These are phyloP conservation scores for Lathyrus aphaca DNA, from an alignment of 306 rosid genomes.

Conservation along the genomic window DNA sequence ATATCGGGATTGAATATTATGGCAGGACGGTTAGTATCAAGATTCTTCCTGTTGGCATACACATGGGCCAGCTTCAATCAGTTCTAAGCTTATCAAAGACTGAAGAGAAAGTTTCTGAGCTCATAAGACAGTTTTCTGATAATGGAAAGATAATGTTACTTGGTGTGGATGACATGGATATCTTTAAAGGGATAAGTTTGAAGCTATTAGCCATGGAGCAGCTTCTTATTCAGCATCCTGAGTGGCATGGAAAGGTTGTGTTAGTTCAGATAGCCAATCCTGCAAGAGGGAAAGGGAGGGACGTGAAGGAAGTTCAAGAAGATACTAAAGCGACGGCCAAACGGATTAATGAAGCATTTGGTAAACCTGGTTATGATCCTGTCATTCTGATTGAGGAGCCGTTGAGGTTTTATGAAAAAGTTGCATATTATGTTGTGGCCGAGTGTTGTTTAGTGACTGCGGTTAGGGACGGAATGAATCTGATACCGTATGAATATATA, in stretches of 20 bases:
- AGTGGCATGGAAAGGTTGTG: conserved; percentile 66
- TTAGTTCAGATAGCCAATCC: conserved; percentile 89
- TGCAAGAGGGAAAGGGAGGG: conserved; percentile 78
- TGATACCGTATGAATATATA: conserved; percentile 79
- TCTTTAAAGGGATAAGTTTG: conserved; percentile 79
- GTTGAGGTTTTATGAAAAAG: conserved; percentile 70
- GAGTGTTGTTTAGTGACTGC: conserved; percentile 91
- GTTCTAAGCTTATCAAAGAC: conserved; percentile 62
- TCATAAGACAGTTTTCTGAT: conserved; percentile 46
- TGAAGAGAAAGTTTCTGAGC: conserved; percentile 52
- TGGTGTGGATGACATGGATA: conserved; percentile 93
- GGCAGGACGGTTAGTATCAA: conserved; percentile 87
- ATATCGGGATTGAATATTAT: conserved; percentile 81
- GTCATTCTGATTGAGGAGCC: conserved; percentile 79
- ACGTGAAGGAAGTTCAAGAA: conserved; percentile 70
- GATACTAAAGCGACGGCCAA: conserved; percentile 63
- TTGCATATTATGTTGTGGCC: conserved; percentile 78
- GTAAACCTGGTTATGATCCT: conserved; percentile 77
- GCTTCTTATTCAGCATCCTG: conserved; percentile 73
- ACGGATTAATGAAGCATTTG: conserved; percentile 66
- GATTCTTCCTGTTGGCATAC: conserved; percentile 88
- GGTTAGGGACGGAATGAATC: conserved; percentile 90
- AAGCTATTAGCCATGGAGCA: conserved; percentile 92
- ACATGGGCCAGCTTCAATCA: conserved; percentile 80
- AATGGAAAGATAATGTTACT: conserved; percentile 46